Conservation (phyloP, 768 basidiomycete genomes). For the Omphalotus guepiniiformis region DNA sequence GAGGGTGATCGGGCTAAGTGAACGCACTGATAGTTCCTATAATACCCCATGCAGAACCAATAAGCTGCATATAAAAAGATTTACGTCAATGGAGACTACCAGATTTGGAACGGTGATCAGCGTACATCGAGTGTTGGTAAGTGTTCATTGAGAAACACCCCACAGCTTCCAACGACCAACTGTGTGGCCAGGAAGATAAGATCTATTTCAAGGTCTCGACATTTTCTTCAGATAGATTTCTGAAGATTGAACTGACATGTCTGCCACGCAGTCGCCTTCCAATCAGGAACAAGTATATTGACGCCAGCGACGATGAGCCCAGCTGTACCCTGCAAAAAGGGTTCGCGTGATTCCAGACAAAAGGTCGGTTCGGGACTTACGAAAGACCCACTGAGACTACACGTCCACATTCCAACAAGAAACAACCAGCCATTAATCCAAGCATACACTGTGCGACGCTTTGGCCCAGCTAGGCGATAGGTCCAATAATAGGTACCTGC, state of each 20-base stretch:
- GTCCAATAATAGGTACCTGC: conserved; percentile 67
- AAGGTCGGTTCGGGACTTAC: conserved; percentile 29
- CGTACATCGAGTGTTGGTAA: conserved; percentile 47
- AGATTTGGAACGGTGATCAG: not conserved
- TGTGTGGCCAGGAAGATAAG: conserved; percentile 57
- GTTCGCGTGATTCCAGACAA: not conserved
- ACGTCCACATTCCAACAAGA: conserved; percentile 66
- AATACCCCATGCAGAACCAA: not conserved
- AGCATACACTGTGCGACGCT: conserved; percentile 45
- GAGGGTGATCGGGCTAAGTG: not conserved
- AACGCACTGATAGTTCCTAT: not conserved
- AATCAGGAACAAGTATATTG: conserved; percentile 54
- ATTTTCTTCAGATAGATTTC: not conserved
- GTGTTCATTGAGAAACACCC: conserved; percentile 51
- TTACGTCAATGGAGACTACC: not conserved
- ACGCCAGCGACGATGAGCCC: conserved; percentile 58
- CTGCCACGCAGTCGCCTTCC: conserved; percentile 56
- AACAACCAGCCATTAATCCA: conserved; percentile 75
- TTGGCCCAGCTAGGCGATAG: conserved; percentile 52
- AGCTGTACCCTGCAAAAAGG: conserved; percentile 40
- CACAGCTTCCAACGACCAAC: conserved; percentile 41
- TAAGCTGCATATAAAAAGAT: not conserved
- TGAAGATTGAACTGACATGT: conserved; percentile 36
- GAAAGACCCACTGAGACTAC: conserved; percentile 60
- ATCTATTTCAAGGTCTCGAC: conserved; percentile 26